These are phyloP conservation scores for Hypoxylon cercidicola DNA, from an alignment of 495 filamentous ascomycete genomes.

Conservation along the genomic window DNA sequence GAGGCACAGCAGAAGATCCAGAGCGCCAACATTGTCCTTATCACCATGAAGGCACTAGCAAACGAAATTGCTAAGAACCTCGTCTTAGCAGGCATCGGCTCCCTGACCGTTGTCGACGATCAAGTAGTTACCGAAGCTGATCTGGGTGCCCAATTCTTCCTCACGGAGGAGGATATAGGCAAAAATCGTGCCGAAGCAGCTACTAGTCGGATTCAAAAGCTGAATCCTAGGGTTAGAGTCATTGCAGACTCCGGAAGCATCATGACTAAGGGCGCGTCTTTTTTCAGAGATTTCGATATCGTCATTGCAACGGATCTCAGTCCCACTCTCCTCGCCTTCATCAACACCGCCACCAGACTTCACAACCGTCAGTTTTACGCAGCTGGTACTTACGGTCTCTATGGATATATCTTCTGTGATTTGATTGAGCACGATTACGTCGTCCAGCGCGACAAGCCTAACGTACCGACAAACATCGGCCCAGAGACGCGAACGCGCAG, in stretches of 20 bases:
- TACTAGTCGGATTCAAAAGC: constrained; percentile 75
- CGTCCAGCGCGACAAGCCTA: constrained; percentile 84
- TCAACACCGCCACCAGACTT: constrained; percentile 85
- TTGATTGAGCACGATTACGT: constrained; percentile 88
- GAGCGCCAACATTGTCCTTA: constrained; percentile 87
- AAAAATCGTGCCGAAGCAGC: constrained; percentile 88
- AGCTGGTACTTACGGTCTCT: constrained; percentile 85
- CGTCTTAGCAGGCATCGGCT: constrained; percentile 93
- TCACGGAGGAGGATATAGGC: constrained; percentile 75
- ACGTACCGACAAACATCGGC: constrained; percentile 70
- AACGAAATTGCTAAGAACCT: constrained; percentile 98
- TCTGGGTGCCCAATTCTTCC: constrained; percentile 88
- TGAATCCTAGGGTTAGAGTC: constrained; percentile 91
- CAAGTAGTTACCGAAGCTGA: constrained; percentile 81
- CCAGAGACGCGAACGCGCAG: constrained; percentile 81
- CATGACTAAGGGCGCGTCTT: constrained; percentile 70
- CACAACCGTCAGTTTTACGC: constrained; percentile 86
- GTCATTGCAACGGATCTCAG: constrained; percentile 92
- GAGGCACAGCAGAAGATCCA: constrained; percentile 91
- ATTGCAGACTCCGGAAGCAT: constrained; percentile 73
- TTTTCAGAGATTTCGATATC: constrained; percentile 81
- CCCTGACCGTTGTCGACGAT: constrained; percentile 88
- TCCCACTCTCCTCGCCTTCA: constrained; percentile 72
- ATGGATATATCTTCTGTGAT: constrained; percentile 95
- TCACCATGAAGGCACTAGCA: constrained; percentile 87